These are phyloP conservation scores for Austropuccinia psidii DNA, from an alignment of 1,284 basidiomycete genomes.

Conservation along the genomic window DNA sequence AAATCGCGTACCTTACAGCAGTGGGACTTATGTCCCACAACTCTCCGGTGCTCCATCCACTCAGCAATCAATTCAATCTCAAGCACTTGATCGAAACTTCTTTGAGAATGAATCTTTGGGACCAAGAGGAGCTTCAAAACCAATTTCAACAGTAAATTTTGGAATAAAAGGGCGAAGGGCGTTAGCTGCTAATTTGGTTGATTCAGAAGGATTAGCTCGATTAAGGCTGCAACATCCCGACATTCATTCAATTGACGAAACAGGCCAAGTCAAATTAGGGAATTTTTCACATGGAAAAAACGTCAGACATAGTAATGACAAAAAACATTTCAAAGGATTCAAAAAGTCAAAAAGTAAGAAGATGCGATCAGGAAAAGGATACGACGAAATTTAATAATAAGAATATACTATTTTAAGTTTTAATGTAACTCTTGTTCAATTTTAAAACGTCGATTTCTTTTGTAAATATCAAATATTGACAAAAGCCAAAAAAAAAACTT, in stretches of 20 bases:
- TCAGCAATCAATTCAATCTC: constrained; percentile 42
- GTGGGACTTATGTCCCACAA: constrained; percentile 66
- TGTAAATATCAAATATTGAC: too few relatives aligned
- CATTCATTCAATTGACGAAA: constrained; percentile 66
- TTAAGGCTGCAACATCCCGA: constrained; percentile 55
- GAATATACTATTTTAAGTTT: too few relatives aligned
- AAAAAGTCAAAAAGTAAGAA: constrained; percentile 58
- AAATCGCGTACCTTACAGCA: constrained; percentile 70
- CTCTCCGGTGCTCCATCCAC: constrained; percentile 42
- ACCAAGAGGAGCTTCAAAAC: constrained; percentile 57
- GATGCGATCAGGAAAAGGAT: constrained; percentile 80
- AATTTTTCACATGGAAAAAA: constrained; percentile 50
- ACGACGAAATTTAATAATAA: constrained; percentile 54
- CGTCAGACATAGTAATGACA: constrained; percentile 53
- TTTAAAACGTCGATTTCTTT: too few relatives aligned
- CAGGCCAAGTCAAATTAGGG: constrained; percentile 53
- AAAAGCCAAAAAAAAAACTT: too few relatives aligned
- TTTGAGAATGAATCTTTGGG: constrained; percentile 59
- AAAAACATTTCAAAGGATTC: constrained; percentile 84
- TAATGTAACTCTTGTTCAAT: too few relatives aligned
- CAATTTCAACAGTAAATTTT: constrained; percentile 7
- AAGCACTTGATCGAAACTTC: constrained; percentile 70
- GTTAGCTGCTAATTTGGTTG: background rate
- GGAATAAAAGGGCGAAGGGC: constrained; percentile 39
- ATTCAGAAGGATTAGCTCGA: background rate